Conservation (phyloP, 441 rosid genomes). For the Cnidoscolus chayamansa region DNA sequence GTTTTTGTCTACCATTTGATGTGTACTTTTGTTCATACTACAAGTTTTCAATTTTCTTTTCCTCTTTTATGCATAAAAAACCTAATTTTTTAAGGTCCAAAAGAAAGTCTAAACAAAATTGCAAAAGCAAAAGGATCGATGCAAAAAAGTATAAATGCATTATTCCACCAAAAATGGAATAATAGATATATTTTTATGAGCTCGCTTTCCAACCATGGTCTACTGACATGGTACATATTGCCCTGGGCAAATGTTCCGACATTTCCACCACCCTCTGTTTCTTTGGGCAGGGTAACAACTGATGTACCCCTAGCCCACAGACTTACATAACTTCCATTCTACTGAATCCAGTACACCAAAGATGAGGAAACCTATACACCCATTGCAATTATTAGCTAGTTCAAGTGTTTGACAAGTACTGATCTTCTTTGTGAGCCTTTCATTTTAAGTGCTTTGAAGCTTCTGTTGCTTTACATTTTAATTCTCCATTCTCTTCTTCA, state of each 20-base stretch:
- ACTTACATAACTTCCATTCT: neutral
- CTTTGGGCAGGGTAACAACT: neutral
- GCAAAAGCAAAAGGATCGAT: neutral
- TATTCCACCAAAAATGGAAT: neutral
- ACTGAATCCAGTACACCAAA: neutral
- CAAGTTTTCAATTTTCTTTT: neutral
- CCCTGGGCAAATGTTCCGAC: too few relatives aligned
- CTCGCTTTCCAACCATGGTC: neutral
- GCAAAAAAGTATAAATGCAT: neutral
- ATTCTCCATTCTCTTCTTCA: neutral
- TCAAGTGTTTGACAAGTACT: neutral
- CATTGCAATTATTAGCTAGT: neutral
- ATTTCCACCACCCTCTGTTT: too few relatives aligned
- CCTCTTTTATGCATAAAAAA: neutral
- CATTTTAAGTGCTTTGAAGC: neutral
- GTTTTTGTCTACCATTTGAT: neutral
- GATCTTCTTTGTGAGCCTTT: neutral
- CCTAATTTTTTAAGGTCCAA: neutral
- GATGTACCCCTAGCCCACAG: neutral
- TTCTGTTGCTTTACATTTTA: neutral
- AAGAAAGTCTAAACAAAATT: too few relatives aligned
- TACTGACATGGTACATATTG: too few relatives aligned
- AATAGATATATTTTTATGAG: neutral
- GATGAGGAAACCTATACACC: neutral
- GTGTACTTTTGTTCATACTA: neutral